Percentiles rank a stretch among this genome's conserved stretches.
These are phyloP conservation scores for Strobilomyces dryophilus DNA, from an alignment of 768 basidiomycete species.

Conservation along the genomic window DNA sequence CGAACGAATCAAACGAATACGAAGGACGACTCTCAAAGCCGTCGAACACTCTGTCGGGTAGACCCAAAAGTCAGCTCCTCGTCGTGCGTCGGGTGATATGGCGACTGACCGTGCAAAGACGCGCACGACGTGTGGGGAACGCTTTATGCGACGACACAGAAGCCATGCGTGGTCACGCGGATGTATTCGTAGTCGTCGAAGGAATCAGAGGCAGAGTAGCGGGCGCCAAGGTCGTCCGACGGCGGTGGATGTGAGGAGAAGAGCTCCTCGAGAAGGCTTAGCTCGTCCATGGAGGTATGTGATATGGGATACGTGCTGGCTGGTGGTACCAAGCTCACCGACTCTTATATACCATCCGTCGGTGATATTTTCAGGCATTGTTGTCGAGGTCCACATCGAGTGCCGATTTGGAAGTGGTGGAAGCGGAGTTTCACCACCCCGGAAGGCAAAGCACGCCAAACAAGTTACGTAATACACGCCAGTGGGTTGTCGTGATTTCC, in stretches of 20 bases:
- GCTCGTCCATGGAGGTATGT: constrained; percentile 6
- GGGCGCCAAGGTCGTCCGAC: background rate
- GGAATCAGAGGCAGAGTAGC: background rate
- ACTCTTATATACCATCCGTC: background rate
- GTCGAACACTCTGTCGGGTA: constrained; percentile 2
- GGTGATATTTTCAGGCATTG: background rate
- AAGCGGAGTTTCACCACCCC: too few relatives aligned
- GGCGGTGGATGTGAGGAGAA: background rate
- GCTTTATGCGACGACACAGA: constrained; percentile 5
- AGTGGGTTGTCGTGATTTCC: background rate
- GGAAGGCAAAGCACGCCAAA: background rate
- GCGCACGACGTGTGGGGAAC: background rate
- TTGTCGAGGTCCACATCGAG: too few relatives aligned
- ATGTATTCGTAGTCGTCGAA: background rate
- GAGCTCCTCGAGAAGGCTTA: background rate
- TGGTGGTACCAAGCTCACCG: background rate
- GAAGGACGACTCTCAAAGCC: constrained; percentile 4
- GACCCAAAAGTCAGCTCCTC: background rate
- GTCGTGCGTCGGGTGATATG: background rate
- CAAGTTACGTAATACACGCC: background rate
- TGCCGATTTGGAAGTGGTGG: too few relatives aligned
- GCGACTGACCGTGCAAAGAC: background rate
- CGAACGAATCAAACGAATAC: constrained; percentile 11
- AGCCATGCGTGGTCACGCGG: background rate
- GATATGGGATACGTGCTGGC: background rate